Evolutionary conservation across 768 basidiomycete genomes (phyloP).

Genomic region (Leucosporidium yakuticum): DNA sequence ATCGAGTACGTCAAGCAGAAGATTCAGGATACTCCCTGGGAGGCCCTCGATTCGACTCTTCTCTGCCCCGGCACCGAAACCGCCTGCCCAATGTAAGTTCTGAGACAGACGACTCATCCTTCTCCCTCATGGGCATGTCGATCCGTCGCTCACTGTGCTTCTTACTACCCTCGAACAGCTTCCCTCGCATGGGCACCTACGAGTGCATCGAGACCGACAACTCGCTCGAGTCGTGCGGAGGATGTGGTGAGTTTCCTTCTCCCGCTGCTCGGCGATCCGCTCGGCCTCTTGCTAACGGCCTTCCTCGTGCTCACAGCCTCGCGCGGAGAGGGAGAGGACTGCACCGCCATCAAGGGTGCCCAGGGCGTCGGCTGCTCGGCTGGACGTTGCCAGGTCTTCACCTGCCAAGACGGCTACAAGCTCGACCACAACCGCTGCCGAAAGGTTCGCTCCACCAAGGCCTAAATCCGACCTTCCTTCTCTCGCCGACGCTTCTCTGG

Average conservation of each 20-base stretch:
- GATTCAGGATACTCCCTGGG: constrained; percentile 18
- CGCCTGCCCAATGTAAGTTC: constrained; percentile 31
- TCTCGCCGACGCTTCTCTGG: too few relatives aligned
- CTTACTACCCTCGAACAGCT: constrained; percentile 5
- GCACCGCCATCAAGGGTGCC: constrained; percentile 49
- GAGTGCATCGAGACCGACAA: constrained; percentile 13
- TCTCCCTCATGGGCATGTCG: neutral
- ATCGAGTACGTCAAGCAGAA: too few relatives aligned
- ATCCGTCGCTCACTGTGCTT: neutral
- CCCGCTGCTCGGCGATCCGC: neutral
- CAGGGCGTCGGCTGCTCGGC: constrained; percentile 45
- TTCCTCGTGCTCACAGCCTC: constrained; percentile 7
- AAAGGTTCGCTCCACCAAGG: constrained; percentile 1
- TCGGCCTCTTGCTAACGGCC: neutral
- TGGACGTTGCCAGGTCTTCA: constrained; percentile 47
- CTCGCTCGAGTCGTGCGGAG: constrained; percentile 32
- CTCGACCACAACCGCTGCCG: constrained; percentile 27
- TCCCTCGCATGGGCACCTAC: constrained; percentile 29
- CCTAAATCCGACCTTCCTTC: too few relatives aligned
- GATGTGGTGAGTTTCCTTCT: constrained; percentile 18
- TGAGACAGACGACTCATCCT: neutral
- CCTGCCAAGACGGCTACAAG: constrained; percentile 35
- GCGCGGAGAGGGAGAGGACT: constrained; percentile 47
- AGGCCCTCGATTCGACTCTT: constrained; percentile 23
- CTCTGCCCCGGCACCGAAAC: constrained; percentile 28